phyloP scores from a whole-genome alignment of 2,329 filamentous ascomycete species.

The Exserohilum turcica region DNA sequence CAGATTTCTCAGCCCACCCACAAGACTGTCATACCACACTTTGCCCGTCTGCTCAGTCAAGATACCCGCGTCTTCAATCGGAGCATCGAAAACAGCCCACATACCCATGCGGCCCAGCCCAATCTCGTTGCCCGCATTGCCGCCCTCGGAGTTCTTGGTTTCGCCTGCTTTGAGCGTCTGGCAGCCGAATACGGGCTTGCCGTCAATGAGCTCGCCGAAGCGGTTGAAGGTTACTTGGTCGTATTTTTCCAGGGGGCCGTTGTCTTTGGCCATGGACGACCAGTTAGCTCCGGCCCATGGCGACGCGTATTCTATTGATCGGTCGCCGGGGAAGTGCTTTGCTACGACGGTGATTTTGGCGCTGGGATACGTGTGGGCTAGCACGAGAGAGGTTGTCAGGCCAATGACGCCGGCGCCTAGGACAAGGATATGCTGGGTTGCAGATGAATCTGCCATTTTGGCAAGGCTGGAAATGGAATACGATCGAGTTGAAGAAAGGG shows the following conservation, averaged over 20 bases:
- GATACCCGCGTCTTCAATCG: conserved; percentile 41
- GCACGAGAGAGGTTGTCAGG: conserved; percentile 66
- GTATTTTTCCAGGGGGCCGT: conserved; percentile 39
- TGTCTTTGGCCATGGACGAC: conserved; percentile 58
- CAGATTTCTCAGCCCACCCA: conserved; percentile 45
- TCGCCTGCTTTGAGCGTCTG: conserved; percentile 20
- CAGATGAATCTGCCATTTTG: conserved; percentile 17
- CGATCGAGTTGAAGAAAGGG: neutral
- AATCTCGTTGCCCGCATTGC: conserved; percentile 22
- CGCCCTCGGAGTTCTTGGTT: neutral
- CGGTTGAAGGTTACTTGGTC: conserved; percentile 40
- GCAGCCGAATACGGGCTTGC: conserved; percentile 26
- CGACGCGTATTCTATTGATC: conserved; percentile 87
- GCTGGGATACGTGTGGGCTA: conserved; percentile 59
- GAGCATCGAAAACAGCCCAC: conserved; percentile 37
- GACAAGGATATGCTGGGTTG: conserved; percentile 30
- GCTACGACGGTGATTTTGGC: conserved; percentile 73
- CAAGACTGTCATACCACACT: conserved; percentile 52
- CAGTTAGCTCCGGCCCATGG: conserved; percentile 88
- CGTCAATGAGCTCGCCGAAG: conserved; percentile 35
- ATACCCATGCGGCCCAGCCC: conserved; percentile 36
- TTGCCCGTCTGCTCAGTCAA: conserved; percentile 46
- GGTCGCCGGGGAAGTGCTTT: conserved; percentile 93
- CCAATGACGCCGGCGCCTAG: conserved; percentile 67
- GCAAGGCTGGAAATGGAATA: neutral